Base-by-base conservation (phyloP, 2,329 filamentous ascomycete genomes). In the Sphaerulina musiva region DNA sequence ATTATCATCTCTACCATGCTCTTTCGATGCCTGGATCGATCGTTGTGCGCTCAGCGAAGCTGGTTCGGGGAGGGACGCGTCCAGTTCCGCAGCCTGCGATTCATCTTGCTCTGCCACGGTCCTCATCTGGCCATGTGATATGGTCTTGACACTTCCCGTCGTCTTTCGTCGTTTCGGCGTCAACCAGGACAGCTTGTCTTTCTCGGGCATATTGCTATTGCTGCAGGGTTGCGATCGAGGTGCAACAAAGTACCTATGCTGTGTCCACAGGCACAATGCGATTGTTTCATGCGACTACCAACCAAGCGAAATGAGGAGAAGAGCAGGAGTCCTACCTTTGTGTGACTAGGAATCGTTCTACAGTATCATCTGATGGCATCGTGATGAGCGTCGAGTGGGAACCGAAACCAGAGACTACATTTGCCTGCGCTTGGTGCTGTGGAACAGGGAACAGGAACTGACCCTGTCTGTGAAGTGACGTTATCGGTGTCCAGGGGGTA, bases 31-130 rank as follows among this genome's bases (percentile, higher is more conserved):
- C 14, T 53, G 51, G 32, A 51, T 39, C 23, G 41, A 51, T 45
- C 20, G 39, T 40, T 58, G 44, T 14, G 38, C 43, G 52, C 11
- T 68, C 67, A 66, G 68, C 64, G 65, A 38, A 69, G 47, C 48
- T 66, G 66, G 31, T 60, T 62, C 42, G 68, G 64, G 6, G 55
- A 53, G 1, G 59, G 57, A 42, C 67, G 65, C 26, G 61, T 63
- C 66, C 65, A 67, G 8, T 62, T 64, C 39, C 61, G 62, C 44
- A 46, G 45, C 34, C 29, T 51, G 20, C 34, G 53, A 48, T 36
- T 56, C 45, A 6, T 46, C 39, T 38, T 56, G 39, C n/a, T 52
- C 48, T 2, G 48, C 48, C n/a, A 55, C 45, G 23, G 29, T 47
- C 17, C 41, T 53, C 51, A 48, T 20, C n/a, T 53, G 60, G 17